phyloP scores from a whole-genome alignment of 140 eudicot genomes.

The Ambrosia hybrid region DNA sequence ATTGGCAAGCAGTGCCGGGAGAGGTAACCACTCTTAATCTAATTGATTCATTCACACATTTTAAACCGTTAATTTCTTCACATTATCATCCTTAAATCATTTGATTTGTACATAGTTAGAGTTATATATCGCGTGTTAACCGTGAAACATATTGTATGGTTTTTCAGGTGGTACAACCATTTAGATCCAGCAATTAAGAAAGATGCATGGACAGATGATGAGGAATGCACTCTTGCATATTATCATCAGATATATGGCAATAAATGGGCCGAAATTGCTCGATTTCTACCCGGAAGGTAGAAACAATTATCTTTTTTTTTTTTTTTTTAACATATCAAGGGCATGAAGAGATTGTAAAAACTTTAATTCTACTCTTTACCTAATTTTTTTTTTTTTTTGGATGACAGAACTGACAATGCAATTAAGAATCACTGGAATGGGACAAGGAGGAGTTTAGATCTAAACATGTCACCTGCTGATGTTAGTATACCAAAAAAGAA shows the following conservation, averaged over 20 bases:
- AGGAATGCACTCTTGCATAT: conserved; percentile 43
- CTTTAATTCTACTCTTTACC: neutral
- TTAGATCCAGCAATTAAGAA: conserved; percentile 61
- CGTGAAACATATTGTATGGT: neutral
- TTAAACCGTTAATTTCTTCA: neutral
- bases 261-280: neutral
- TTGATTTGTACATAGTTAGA: neutral
- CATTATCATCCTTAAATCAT: neutral
- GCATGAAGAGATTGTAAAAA: neutral
- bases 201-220: conserved; percentile 60
- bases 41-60: neutral
- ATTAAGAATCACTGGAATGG: too few species aligned
- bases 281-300: too few species aligned
- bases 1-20: conserved; percentile 80
- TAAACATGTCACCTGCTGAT: too few species aligned
- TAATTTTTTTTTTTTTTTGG: conserved; percentile 18
- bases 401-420: conserved; percentile 80
- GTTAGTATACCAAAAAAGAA: too few species aligned
- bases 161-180: conserved; percentile 64
- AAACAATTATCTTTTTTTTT: too few species aligned
- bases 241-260: conserved; percentile 53
- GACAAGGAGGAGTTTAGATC: too few species aligned
- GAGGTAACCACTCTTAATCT: conserved; percentile 33
- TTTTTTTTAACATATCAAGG: too few species aligned
- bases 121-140: too few species aligned